Base-by-base conservation (phyloP, 106 monocot species). In the Dactylorhiza incarnata region DNA sequence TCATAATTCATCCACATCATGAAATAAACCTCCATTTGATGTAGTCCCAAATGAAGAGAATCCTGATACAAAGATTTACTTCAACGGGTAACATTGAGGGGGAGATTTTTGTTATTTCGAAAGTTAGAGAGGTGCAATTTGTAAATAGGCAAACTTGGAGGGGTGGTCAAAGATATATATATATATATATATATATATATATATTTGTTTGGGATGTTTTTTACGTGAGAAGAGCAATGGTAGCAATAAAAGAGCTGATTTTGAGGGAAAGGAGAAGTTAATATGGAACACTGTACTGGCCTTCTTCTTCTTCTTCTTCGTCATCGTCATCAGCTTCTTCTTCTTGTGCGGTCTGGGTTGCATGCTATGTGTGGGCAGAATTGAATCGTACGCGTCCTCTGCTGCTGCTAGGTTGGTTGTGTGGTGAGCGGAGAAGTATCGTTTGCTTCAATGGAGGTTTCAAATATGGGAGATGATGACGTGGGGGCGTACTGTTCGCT, bases 191-290 rank as follows among this genome's bases (percentile, higher is more conserved):
- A 25, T 19, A 56, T n/a, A 19, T 56, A 56, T 19, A 24, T 26
- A 0, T 24, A 29, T 65, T 66, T 66, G 26, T 66, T 37, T 66
- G 66, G 23, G 9, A 26, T 12, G 13, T 26, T 26, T 66, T 66
- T 66, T 66, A 26, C 66, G 66, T 66, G 66, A 66, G 24, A 66
- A 37, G 37, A 26, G 66, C 12, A 26, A 37, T 24, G 66, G 66
- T 66, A 29, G 37, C 66, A 66, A 66, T 66, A 66, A 66, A 66
- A 10, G 66, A 26, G 13, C 66, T 66, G 66, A 66, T n/a, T n/a
- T 65, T 1, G 65, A 3, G 8, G 9, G 25, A 65, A 65, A 65
- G 65, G 6, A 65, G 65, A 11, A 65, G 65, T 65, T 65, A 65
- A 65, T 65, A 56, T 56, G 56, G 56, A 50, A 14, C 4, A 5